Evolutionary conservation across 805 yeast species (phyloP).

Genomic region (Candida germanica): DNA sequence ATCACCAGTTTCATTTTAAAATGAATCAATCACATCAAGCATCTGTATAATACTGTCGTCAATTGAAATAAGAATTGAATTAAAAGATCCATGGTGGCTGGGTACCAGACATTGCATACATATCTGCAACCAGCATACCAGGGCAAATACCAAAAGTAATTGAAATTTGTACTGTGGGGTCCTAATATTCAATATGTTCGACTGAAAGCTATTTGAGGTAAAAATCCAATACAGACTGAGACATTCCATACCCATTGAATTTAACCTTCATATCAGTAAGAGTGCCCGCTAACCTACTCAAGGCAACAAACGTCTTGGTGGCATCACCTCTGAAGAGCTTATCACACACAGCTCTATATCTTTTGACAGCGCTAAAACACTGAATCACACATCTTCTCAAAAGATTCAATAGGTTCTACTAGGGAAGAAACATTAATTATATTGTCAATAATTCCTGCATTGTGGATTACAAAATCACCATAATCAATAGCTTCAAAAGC

Average conservation of each 20-base stretch:
- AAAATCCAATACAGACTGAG: conserved; percentile 37
- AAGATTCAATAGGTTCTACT: conserved; percentile 3
- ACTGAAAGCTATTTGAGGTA: conserved; percentile 20
- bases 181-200: conserved; percentile 15
- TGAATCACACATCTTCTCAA: conserved; percentile 7
- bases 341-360: conserved; percentile 25
- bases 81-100: too few species aligned
- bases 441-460: conserved; percentile 7
- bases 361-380: conserved; percentile 9
- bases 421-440: neutral
- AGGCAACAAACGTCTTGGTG: conserved; percentile 23
- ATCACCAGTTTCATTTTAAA: neutral
- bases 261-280: conserved; percentile 17
- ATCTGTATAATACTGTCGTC: neutral
- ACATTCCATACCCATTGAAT: conserved; percentile 25
- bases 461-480: conserved; percentile 20
- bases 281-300: conserved; percentile 19
- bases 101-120: conserved; percentile 16
- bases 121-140: conserved; percentile 36
- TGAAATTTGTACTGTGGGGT: conserved; percentile 17
- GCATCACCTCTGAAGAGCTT: conserved; percentile 17
- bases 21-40: neutral
- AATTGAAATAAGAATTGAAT: neutral
- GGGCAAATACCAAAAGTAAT: conserved; percentile 18
- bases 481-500: conserved; percentile 9